Percentiles rank a stretch among this genome's conserved stretches.
phyloP scores from a whole-genome alignment of 1,139 yeast genomes.

The Eremothecium gossypii region DNA sequence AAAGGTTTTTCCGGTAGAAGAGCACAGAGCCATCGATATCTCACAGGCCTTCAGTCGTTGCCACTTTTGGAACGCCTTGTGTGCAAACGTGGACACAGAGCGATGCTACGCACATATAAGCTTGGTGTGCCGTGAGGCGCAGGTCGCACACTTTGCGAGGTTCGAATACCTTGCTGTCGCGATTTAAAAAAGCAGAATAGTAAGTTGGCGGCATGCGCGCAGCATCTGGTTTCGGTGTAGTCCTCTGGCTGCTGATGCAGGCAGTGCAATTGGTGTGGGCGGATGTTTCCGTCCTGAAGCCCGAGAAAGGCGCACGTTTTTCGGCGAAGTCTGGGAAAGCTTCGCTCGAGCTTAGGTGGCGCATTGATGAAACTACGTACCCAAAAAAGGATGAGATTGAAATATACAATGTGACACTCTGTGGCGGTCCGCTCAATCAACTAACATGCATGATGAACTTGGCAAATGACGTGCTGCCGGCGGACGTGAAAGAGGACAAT shows the following conservation, averaged over 20 bases:
- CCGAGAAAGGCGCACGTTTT: conserved; percentile 41
- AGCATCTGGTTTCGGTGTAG: background rate
- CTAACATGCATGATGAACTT: background rate
- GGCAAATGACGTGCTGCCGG: background rate
- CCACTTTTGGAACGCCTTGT: no score
- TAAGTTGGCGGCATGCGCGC: background rate
- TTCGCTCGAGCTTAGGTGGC: conserved; percentile 49
- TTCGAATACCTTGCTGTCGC: background rate
- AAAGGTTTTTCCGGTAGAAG: no score
- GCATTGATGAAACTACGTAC: conserved; percentile 38
- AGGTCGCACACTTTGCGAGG: no score
- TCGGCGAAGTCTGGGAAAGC: conserved; percentile 40
- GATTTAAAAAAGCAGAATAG: background rate
- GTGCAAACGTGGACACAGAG: no score
- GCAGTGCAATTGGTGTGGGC: conserved; percentile 9
- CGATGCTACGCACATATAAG: no score
- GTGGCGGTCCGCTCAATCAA: conserved; percentile 46
- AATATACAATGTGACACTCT: conserved; percentile 48
- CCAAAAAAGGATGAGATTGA: conserved; percentile 41
- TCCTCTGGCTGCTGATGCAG: no score
- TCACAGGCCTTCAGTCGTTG: no score
- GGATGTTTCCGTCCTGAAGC: conserved; percentile 51
- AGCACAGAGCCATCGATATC: no score
- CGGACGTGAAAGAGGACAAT: conserved; percentile 1
- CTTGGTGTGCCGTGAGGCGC: no score